Percentiles rank a stretch among this genome's conserved stretches.
phyloP scores from a whole-genome alignment of 768 basidiomycete genomes.

The Pulveroboletus frians region DNA sequence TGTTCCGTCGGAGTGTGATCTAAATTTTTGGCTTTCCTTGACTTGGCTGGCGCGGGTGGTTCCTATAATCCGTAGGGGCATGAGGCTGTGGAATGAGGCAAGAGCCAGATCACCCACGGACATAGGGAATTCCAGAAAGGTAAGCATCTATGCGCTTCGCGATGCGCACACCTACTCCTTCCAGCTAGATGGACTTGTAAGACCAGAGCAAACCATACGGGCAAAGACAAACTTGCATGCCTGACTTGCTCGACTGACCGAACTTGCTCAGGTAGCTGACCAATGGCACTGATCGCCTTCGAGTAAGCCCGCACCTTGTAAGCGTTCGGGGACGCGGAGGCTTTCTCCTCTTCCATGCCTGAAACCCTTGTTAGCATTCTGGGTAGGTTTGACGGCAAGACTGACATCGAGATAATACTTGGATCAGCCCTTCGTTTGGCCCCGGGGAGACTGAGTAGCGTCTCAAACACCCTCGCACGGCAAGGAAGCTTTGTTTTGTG shows the following conservation, averaged over 20 bases:
- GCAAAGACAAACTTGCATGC: constrained; percentile 16
- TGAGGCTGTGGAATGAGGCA: constrained; percentile 2
- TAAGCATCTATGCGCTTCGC: constrained; percentile 42
- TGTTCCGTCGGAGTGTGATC: constrained; percentile 5
- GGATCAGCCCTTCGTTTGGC: constrained; percentile 36
- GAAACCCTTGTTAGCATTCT: not conserved
- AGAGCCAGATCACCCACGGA: constrained; percentile 29
- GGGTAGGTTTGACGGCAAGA: not conserved
- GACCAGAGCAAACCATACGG: not conserved
- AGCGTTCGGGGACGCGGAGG: constrained; percentile 31
- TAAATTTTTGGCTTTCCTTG: not conserved
- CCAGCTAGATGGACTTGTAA: constrained; percentile 22
- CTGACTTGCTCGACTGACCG: constrained; percentile 38
- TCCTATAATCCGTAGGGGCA: constrained; percentile 11
- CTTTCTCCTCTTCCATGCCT: constrained; percentile 43
- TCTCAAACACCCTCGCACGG: constrained; percentile 9
- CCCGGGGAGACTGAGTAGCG: constrained; percentile 17
- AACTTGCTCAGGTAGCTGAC: constrained; percentile 38
- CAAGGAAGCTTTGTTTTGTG: not conserved
- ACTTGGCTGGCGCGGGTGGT: constrained; percentile 5
- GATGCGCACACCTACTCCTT: constrained; percentile 38
- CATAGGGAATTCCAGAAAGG: constrained; percentile 30
- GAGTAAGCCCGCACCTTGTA: constrained; percentile 50
- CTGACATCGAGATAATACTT: constrained; percentile 41
- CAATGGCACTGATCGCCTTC: constrained; percentile 42